phyloP scores from a whole-genome alignment of 495 filamentous ascomycete species.

The Penicillium salamii region DNA sequence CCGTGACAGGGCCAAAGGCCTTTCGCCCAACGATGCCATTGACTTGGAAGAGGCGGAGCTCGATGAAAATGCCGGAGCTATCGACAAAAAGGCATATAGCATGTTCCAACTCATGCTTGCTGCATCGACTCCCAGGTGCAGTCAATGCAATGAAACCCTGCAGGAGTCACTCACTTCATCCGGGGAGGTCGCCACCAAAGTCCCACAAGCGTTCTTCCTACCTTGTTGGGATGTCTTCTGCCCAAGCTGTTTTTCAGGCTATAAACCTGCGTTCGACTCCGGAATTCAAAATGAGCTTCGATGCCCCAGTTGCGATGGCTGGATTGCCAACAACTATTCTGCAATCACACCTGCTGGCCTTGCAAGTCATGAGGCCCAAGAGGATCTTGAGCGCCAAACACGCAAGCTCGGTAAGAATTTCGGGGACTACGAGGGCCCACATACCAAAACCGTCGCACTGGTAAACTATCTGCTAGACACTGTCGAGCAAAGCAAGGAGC shows the following conservation, averaged over 20 bases:
- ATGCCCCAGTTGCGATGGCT: slow-evolving; percentile 67
- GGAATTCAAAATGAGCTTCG: slow-evolving; percentile 23
- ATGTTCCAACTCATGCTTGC: slow-evolving; percentile 80
- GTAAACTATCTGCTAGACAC: slow-evolving; percentile 61
- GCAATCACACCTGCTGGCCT: slow-evolving; percentile 64
- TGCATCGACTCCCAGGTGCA: slow-evolving; percentile 62
- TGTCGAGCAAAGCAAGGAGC: slow-evolving; percentile 54
- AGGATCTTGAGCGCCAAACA: slow-evolving; percentile 32
- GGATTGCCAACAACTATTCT: slow-evolving; percentile 57
- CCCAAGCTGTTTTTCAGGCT: slow-evolving; percentile 59
- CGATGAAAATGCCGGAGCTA: slow-evolving; percentile 54
- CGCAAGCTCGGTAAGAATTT: slow-evolving; percentile 58
- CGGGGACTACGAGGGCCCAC: slow-evolving; percentile 75
- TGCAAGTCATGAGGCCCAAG: slow-evolving; percentile 49
- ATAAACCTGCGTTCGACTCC: slow-evolving; percentile 27
- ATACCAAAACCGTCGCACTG: slow-evolving; percentile 85
- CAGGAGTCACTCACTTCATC: slow-evolving; percentile 39
- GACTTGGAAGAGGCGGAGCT: slow-evolving; percentile 75
- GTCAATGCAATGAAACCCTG: slow-evolving; percentile 64
- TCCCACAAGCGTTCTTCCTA: slow-evolving; percentile 71
- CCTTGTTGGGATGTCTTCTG: slow-evolving; percentile 84
- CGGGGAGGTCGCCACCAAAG: slow-evolving; percentile 52
- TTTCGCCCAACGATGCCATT: slow-evolving; percentile 78
- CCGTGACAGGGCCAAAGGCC: slow-evolving; percentile 70
- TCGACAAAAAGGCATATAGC: slow-evolving; percentile 70